Conservation (phyloP, 192 early-diverging fungal genomes). For the Gonapodya prolifera region DNA sequence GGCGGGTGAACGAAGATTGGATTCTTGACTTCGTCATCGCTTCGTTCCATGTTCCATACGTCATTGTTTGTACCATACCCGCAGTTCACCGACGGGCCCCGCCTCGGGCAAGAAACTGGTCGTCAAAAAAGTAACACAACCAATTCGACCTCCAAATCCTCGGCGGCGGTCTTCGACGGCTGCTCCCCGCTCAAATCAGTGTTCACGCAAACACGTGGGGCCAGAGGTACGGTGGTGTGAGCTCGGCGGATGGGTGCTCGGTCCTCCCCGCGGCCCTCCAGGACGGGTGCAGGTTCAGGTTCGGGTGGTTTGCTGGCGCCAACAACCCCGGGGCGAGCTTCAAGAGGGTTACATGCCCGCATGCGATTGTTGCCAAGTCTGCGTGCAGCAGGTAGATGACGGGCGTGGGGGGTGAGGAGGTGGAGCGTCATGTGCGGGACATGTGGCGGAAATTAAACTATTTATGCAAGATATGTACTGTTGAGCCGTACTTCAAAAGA, state of each 20-base stretch:
- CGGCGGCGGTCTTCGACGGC: slow-evolving; percentile 9
- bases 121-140: slow-evolving; percentile 2
- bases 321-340: slow-evolving; percentile 1
- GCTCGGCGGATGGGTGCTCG: neutral
- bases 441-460: no score
- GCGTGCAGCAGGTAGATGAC: no score
- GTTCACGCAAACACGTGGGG: slow-evolving; percentile 2
- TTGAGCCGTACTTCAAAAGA: no score
- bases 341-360: slow-evolving; percentile 1
- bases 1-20: no score
- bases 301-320: slow-evolving; percentile 6
- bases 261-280: slow-evolving; percentile 6
- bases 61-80: neutral
- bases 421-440: no score
- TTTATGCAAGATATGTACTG: no score
- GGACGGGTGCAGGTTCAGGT: slow-evolving; percentile 6
- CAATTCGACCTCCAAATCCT: slow-evolving; percentile 10
- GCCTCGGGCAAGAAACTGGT: neutral
- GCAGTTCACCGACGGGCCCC: slow-evolving; percentile 4
- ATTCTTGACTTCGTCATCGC: no score
- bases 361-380: neutral
- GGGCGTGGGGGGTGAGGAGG: no score
- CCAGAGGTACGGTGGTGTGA: neutral
- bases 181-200: slow-evolving; percentile 1
- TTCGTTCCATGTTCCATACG: neutral